Percentiles rank a stretch among this genome's conserved stretches.
These are phyloP conservation scores for Backusella sp. DNA, from an alignment of 192 early-diverging fungal genomes.

Conservation along the genomic window DNA sequence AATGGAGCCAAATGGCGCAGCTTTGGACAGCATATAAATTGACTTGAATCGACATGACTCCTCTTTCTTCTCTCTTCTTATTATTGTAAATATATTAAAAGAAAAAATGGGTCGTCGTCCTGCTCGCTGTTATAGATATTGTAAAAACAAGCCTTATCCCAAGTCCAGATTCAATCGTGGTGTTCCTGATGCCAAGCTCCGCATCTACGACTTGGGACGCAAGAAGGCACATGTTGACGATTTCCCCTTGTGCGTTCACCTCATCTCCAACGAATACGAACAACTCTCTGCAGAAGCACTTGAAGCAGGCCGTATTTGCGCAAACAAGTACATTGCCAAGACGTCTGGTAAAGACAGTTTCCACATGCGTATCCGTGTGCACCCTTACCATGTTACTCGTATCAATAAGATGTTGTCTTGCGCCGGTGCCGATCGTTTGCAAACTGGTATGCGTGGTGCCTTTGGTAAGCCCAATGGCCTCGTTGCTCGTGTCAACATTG, in stretches of 20 bases:
- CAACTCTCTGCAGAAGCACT: constrained; percentile 98
- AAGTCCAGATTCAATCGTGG: constrained; percentile 98
- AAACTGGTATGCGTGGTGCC: constrained; percentile 99
- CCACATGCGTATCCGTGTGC: constrained; percentile 98
- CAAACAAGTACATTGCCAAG: constrained; percentile 99
- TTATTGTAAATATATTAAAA: background rate
- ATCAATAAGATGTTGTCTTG: constrained; percentile 99
- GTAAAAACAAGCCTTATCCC: constrained; percentile 99
- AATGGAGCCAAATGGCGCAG: background rate
- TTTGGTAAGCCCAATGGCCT: constrained; percentile 94
- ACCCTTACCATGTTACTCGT: constrained; percentile 98
- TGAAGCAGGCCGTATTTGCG: constrained; percentile 96
- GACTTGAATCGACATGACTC: background rate
- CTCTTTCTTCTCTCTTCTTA: background rate
- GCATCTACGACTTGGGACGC: constrained; percentile 95
- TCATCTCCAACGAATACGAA: constrained; percentile 96
- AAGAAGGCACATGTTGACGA: constrained; percentile 98
- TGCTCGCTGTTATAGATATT: constrained; percentile 98
- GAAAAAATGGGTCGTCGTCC: constrained; percentile 95
- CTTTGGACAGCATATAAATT: background rate
- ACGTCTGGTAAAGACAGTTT: constrained; percentile 96
- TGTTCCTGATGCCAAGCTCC: constrained; percentile 98
- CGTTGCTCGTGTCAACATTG: constrained; percentile 98
- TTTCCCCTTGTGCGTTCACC: constrained; percentile 94
- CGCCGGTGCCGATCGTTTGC: constrained; percentile 98